Base-by-base conservation (phyloP, 495 filamentous ascomycete species). In the Arthonia radiata region DNA sequence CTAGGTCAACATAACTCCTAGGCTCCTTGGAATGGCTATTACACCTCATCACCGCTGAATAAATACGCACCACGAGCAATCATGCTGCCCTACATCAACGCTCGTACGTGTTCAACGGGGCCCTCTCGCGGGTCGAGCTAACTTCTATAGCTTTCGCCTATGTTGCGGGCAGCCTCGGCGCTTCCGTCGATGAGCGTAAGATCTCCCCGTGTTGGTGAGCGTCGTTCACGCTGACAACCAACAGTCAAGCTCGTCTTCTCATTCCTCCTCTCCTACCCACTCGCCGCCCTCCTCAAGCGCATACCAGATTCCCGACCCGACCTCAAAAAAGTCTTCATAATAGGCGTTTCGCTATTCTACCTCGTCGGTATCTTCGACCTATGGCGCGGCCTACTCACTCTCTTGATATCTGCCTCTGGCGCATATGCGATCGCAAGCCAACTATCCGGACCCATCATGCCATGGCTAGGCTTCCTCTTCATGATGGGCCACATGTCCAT, bases 401-500 rank as follows among this genome's bases (percentile, higher is more conserved):
- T 97, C 12, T 41, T 78, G 18, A 67, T 89, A 38, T 76, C 72
- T 39, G 64, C 86, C 0, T 61, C 55, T 13, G 83, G 64, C 18
- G 62, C 77, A 17, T 94, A 94, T 44, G 52, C 58, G 30, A 90
- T 94, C 37, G 71, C 86, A 27, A 60, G 66, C 37, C 86, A 73
- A 43, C 53, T 94, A 12, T 59, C 77, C 26, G 79, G 79, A n/a
- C 77, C 79, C 3, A 76, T 81, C 48, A 97, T 97, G 86, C 89
- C 89, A 52, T 97, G 86, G 86, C 64, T 92, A 23, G 80, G 67
- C 24, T 94, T 97, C 48, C 60, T 78, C 29, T 93, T 83, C 48
- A 42, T 89, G 29, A 97, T 97, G 89, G 69, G 73, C 32, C 83
- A 94, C 47, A 77, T 97, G 75, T 77, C 81, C 21, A 43, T 80